These are phyloP conservation scores for Podospora bellae-mahoneyi DNA, from an alignment of 495 filamentous ascomycete genomes.

Conservation along the genomic window DNA sequence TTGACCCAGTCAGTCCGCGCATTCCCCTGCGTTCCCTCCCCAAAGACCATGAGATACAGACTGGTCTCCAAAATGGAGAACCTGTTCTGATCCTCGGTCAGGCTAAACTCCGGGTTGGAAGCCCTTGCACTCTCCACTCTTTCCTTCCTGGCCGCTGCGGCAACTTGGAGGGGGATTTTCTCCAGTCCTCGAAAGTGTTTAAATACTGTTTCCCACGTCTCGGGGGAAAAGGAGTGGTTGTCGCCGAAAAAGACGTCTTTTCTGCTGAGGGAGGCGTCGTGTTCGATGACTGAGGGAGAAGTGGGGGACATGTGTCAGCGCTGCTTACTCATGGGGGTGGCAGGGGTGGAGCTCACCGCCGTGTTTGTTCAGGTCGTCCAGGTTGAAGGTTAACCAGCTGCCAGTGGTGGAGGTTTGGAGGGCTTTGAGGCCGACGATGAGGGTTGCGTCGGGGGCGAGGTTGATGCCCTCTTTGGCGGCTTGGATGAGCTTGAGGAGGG, in stretches of 20 bases:
- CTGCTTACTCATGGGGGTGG: not conserved
- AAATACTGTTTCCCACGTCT: conserved; percentile 22
- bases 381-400: conserved; percentile 27
- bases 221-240: conserved; percentile 31
- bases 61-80: conserved; percentile 31
- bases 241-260: conserved; percentile 28
- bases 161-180: conserved; percentile 27
- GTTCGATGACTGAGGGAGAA: conserved; percentile 27
- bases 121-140: conserved; percentile 20
- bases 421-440: conserved; percentile 26
- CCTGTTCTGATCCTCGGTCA: conserved; percentile 17
- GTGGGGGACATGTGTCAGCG: not conserved
- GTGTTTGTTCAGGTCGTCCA: conserved; percentile 33
- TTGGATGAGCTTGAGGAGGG: conserved; percentile 25
- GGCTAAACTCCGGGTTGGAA: conserved; percentile 28
- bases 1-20: conserved; percentile 29
- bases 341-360: conserved; percentile 11
- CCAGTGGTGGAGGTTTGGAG: conserved; percentile 29
- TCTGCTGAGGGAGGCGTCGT: conserved; percentile 32
- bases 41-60: conserved; percentile 33
- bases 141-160: conserved; percentile 26
- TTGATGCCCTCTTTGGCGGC: conserved; percentile 31
- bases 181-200: conserved; percentile 18
- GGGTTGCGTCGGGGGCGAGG: conserved; percentile 21
- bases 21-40: conserved; percentile 21